Base-by-base conservation (phyloP, 2,329 filamentous ascomycete genomes). In the Pseudocercospora crystallina region DNA sequence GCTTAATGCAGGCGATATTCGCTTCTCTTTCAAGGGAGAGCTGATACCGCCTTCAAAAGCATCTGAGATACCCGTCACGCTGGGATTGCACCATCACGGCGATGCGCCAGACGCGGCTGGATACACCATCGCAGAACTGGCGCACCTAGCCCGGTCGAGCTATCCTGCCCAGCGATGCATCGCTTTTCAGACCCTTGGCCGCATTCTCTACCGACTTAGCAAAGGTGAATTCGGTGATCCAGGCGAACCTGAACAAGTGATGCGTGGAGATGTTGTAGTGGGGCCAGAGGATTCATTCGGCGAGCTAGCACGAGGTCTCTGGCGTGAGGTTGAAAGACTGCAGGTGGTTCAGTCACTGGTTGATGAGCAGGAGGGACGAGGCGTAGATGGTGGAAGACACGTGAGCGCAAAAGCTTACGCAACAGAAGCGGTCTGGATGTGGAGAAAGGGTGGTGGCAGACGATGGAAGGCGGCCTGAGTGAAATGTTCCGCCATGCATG, bases 61-160 rank as follows among this genome's bases (percentile, higher is more conserved):
- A 20, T 80, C 90, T 48, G 76, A 81, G 2, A 84, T 97, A 20
- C 88, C 92, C 5, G 82, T 83, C 1, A 85, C 83, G 10, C 82
- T 86, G 53, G 94, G 94, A 0, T 79, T 99, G 11, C 94, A 99
- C 69, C 92, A 99, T 69, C 94, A 99, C 69, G 90, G 87, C 56
- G 84, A 91, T 51, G 91, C 92, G 1, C 94, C 94, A 12, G 90
- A 95, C 70, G 89, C 91, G 1, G 94, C 94, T 0, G 94, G 94
- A 0, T 99, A 99, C 71, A 97, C 94, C 0, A 81, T 99, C 29
- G 83, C 84, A 0, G 94, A 99, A 70, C 77, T 99, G 1, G 85
- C 90, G 1, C 82, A 86, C 30, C 79, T 96, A 2, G 84, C 89
- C 4, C 80, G 92, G 31, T 95, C 89, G 48, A 83, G 85, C 0